phyloP scores from a whole-genome alignment of 2,329 filamentous ascomycete species.

The Cladosporium austrohemisphaericum region DNA sequence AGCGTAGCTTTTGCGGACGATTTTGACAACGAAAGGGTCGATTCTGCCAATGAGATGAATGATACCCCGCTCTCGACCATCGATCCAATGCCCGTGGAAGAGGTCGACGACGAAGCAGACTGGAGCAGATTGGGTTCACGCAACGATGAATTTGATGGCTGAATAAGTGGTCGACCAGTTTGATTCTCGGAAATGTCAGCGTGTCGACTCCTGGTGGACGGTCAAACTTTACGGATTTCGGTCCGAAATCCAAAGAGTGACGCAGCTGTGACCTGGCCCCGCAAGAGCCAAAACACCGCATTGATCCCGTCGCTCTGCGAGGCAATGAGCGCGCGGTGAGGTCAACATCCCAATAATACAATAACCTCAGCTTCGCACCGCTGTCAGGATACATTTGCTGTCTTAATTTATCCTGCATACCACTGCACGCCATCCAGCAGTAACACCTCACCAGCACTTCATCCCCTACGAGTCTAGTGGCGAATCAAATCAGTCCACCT shows the following conservation, averaged over 20 bases:
- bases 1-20: constrained; percentile 32
- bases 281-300: background rate
- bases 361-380: no score
- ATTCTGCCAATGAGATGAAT: constrained; percentile 15
- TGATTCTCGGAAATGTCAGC: background rate
- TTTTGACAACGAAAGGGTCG: constrained; percentile 25
- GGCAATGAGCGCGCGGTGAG: constrained; percentile 1
- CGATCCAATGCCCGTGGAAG: constrained; percentile 15
- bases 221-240: constrained; percentile 2
- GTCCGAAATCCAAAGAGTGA: constrained; percentile 4
- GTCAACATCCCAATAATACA: background rate
- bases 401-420: no score
- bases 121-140: constrained; percentile 1
- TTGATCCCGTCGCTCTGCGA: constrained; percentile 3
- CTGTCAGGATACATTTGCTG: no score
- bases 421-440: no score
- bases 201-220: background rate
- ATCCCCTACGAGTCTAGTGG: no score
- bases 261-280: constrained; percentile 8
- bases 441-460: no score
- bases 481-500: no score
- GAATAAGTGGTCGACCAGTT: background rate
- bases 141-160: background rate
- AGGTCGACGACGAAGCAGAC: constrained; percentile 11
- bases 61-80: constrained; percentile 8